Base-by-base conservation (phyloP, 495 filamentous ascomycete species). In the Hypoxylon perforatum region DNA sequence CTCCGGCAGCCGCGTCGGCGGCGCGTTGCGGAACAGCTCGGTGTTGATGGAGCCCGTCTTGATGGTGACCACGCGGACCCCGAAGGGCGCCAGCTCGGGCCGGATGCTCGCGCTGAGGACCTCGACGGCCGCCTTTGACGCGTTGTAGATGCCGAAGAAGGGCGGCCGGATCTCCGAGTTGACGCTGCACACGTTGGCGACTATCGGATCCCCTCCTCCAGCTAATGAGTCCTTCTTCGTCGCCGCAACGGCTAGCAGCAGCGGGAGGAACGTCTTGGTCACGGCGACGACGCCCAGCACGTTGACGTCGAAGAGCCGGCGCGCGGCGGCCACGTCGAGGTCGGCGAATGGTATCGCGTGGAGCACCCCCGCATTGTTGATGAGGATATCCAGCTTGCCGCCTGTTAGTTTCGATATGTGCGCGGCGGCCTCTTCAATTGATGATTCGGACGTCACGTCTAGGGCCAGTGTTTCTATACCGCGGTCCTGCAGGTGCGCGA, bases 351-450 rank as follows among this genome's bases (percentile, higher is more conserved):
- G 82, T 70, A 81, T 79, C 51, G 63, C 61, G 38, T 77, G 77
- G 49, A 72, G 64, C 14, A 67, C 47, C 8, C 82, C 86, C 48
- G 85, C 84, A 65, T 88, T 88, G 68, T 88, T 88, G 41, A 88
- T 74, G 1, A 88, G 76, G 28, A 84, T 73, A 48, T 85, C 80
- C 6, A 89, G 76, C 12, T 57, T 71, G 14, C 74, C 75, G 19
- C 64, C 75, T 0, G 75, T 80, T 15, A 58, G 21, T 28, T 67
- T 50, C 8, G 50, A 25, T 10, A 72, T 55, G 1, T 33, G 62
- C 10, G 75, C 70, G 4, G 76, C 76, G 3, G 77, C 75, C 0
- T 33, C 18, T 5, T 63, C 45, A 53, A 86, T 83, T 1, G 80
- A 80, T 1, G 57, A 58, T 0, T 47, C 52, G 1, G 71, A 75